Evolutionary conservation across 2,329 filamentous ascomycete genomes (phyloP), one percentile per base, ranked within the genome.

Genomic region (Aspergillus texensis): DNA sequence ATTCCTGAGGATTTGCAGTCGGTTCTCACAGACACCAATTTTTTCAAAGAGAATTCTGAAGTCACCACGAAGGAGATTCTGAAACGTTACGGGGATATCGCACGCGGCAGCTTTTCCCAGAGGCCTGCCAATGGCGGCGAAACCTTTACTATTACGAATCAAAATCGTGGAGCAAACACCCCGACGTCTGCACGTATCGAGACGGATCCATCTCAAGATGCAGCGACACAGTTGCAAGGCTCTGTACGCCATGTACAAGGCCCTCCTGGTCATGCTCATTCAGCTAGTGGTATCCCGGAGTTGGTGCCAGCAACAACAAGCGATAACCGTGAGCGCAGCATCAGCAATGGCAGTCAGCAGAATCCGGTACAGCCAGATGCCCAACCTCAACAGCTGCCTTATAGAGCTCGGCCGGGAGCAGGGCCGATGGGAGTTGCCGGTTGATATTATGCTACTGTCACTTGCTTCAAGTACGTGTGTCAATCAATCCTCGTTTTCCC

Each of bases 21-120:
- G 59, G 89, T 97, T 58, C 84, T 98, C 30, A 92, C 90, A 74
- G 94, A 99, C 77, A 89, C 89, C 5, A 86, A 86, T 26, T 86
- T 97, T 58, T 94, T 96, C 79, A 92, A 89, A 75, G 91, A 88
- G 72, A 89, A 86, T 67, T 89, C 91, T 53, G 94, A 99, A 64
- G 89, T 97, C 66, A 97, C 94, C 1, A 96, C 94, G 6, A 99
- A 99, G 78, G 95, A 99, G 73, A 98, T 99, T 60, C 85, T 99
- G 58, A 96, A 94, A 77, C 89, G 93, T 62, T 97, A 96, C 78
- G 93, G 93, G 57, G 92, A 96, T 73, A 90, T 95, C 66, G 88
- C 80, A 79, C 91, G 82, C 81, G 86, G 80, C 80, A 82, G 78
- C 86, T 88, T 78, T 80, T 84, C 72, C 80, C 84, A 76, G 84